These are phyloP conservation scores for Dimocarpus longan DNA, from an alignment of 345 rosid genomes.

Conservation along the genomic window DNA sequence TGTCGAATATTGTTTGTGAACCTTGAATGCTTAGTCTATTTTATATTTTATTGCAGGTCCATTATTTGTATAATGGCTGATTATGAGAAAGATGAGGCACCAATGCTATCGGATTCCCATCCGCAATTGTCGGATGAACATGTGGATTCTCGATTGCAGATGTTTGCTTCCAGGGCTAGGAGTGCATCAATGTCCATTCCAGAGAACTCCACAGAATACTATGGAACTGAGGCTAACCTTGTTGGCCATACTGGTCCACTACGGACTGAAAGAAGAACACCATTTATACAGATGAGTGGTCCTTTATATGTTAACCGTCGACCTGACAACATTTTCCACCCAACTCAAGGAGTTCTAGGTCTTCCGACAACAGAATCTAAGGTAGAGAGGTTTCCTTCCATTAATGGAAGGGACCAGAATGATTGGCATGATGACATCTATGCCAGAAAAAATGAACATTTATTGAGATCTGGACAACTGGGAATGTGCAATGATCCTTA, in stretches of 20 bases:
- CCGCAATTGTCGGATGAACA: constrained; percentile 31
- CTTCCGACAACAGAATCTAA: constrained; percentile 31
- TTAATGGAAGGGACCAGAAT: constrained; percentile 39
- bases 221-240: constrained; percentile 40
- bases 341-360: constrained; percentile 31
- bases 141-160: constrained; percentile 39
- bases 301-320: constrained; percentile 50
- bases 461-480: constrained; percentile 77
- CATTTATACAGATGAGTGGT: constrained; percentile 68
- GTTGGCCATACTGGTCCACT: constrained; percentile 86
- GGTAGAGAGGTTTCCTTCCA: constrained; percentile 46
- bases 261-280: constrained; percentile 57
- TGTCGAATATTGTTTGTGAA: neutral
- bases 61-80: constrained; percentile 39
- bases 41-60: constrained; percentile 26
- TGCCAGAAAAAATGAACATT: constrained; percentile 62
- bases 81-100: constrained; percentile 61
- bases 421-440: constrained; percentile 40
- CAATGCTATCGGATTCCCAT: constrained; percentile 56
- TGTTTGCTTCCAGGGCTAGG: constrained; percentile 44
- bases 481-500: constrained; percentile 94
- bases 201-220: constrained; percentile 43
- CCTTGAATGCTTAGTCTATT: neutral
- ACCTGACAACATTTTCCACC: constrained; percentile 33
- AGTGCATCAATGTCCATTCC: constrained; percentile 73